Evolutionary conservation across 2,329 filamentous ascomycete genomes (phyloP).

Genomic region (Penicillium fuscoglaucum): DNA sequence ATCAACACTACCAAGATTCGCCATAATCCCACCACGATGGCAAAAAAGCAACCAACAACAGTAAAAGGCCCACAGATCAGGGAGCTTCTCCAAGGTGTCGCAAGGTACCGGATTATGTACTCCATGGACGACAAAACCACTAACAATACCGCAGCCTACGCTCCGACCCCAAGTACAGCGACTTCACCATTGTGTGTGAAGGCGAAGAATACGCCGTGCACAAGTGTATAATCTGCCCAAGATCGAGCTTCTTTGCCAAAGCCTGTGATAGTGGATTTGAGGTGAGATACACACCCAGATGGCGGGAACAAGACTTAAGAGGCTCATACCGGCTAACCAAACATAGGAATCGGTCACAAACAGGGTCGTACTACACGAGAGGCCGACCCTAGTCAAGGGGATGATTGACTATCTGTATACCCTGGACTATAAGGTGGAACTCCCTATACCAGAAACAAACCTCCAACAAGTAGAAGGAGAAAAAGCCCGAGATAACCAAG

Average conservation of each 20-base stretch:
- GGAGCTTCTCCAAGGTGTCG: background rate
- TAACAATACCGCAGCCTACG: background rate
- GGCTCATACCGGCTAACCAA: background rate
- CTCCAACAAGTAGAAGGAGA: background rate
- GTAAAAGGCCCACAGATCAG: background rate
- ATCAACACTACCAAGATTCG: background rate
- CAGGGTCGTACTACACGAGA: background rate
- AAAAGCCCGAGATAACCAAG: no score
- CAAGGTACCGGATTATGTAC: background rate
- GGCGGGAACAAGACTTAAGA: background rate
- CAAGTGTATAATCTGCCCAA: background rate
- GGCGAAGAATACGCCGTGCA: background rate
- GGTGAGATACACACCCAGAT: background rate
- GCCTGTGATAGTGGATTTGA: background rate
- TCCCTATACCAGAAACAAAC: background rate
- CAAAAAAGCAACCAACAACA: background rate
- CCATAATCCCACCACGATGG: background rate
- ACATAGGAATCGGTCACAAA: background rate
- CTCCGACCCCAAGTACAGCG: background rate
- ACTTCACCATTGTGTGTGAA: background rate
- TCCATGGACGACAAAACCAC: background rate
- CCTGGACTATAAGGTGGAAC: background rate
- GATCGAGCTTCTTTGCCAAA: background rate
- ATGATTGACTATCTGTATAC: conserved; percentile 2
- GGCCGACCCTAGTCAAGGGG: background rate